Evolutionary conservation across 257 asterid genomes (phyloP).

Genomic region (Ophiorrhiza pumila): DNA sequence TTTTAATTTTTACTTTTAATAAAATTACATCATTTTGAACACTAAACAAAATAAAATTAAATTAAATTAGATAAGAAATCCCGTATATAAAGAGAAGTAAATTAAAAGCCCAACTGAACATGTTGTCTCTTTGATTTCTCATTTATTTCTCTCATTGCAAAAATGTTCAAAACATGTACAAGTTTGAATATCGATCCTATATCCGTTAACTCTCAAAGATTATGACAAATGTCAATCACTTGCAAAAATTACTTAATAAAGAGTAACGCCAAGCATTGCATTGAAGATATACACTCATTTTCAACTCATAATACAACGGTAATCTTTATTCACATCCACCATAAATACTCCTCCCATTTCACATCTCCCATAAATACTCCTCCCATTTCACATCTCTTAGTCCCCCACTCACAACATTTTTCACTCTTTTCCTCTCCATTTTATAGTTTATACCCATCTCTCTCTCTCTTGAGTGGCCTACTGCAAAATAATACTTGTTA

Average conservation of each 20-base stretch:
- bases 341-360: not conserved
- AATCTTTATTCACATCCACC: conserved; percentile 2
- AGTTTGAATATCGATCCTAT: not conserved
- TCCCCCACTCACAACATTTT: no score
- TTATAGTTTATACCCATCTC: not conserved
- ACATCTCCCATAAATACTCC: not conserved
- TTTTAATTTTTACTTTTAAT: no score
- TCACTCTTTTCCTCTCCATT: no score
- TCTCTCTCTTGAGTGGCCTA: not conserved
- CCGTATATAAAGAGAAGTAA: no score
- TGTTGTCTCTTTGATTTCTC: not conserved
- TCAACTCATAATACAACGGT: conserved; percentile 9
- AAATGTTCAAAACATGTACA: not conserved
- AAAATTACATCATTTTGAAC: no score
- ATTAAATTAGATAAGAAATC: no score
- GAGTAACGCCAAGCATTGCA: conserved; percentile 10
- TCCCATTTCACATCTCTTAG: not conserved
- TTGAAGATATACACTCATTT: not conserved
- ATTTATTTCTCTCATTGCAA: not conserved
- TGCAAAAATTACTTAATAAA: not conserved
- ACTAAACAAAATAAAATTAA: no score
- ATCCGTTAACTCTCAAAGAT: not conserved
- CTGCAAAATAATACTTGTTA: not conserved
- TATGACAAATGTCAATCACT: conserved; percentile 8
- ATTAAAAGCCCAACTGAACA: no score